Evolutionary conservation across 768 basidiomycete genomes (phyloP).

Genomic region (Termitomyces sp.): DNA sequence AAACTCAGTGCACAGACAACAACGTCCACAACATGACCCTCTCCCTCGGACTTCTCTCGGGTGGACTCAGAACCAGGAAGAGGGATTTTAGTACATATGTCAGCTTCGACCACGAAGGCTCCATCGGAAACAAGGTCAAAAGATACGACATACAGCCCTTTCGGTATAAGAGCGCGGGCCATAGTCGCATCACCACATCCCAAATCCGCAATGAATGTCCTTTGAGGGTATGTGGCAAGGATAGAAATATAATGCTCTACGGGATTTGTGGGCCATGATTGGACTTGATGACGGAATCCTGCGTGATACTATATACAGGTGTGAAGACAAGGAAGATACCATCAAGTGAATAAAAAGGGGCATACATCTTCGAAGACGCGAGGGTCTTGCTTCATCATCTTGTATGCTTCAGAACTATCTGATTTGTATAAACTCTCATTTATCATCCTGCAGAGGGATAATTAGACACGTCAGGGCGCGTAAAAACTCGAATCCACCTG

Average conservation of each 20-base stretch:
- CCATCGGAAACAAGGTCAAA: constrained; percentile 77
- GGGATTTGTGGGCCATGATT: constrained; percentile 92
- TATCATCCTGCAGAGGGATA: constrained; percentile 52
- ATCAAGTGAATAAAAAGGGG: constrained; percentile 3
- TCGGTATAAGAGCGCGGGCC: constrained; percentile 65
- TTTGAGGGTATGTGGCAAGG: constrained; percentile 57
- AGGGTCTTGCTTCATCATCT: constrained; percentile 83
- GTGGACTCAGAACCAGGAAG: constrained; percentile 71
- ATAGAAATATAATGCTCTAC: constrained; percentile 71
- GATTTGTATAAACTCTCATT: constrained; percentile 93
- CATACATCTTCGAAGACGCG: constrained; percentile 77
- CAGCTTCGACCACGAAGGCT: constrained; percentile 81
- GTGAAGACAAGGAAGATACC: neutral
- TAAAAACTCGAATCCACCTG: constrained; percentile 41
- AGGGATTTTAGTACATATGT: constrained; percentile 76
- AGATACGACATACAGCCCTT: constrained; percentile 65
- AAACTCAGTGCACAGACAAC: constrained; percentile 92
- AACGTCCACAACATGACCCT: constrained; percentile 81
- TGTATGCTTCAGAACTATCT: constrained; percentile 62
- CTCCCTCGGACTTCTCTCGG: constrained; percentile 35
- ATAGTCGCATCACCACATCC: constrained; percentile 94
- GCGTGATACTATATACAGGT: constrained; percentile 69
- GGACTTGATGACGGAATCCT: constrained; percentile 88
- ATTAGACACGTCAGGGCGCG: neutral
- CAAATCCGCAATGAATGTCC: constrained; percentile 82